Evolutionary conservation across 805 yeast genomes (phyloP), one percentile per base, ranked within the genome.

Genomic region (Candida adriatica): DNA sequence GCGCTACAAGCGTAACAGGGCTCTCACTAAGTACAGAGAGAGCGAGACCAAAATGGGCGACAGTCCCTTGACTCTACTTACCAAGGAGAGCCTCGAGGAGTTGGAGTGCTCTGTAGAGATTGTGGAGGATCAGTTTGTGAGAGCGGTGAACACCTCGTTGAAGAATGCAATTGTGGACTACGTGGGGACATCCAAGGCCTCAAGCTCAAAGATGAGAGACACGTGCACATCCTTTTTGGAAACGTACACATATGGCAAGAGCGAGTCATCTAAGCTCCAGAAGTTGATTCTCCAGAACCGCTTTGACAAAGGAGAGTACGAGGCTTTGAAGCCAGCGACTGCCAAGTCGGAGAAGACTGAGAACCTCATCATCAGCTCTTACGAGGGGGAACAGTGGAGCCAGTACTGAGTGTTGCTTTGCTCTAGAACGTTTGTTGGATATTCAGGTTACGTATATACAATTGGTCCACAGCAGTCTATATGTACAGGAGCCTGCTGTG

Each of bases 71-170:
- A 61, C 73, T 1, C 51, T 64, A 11, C 48, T 71, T 13, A 51
- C 68, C 2, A 59, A 58, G 35, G 83, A 75, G 43, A 59, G 62
- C 31, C 47, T 75, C 20, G 81, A 75, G 46, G 75, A 70, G 39
- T 53, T 66, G 34, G 61, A 62, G 26, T 62, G 66, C 38, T 64
- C 72, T 22, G 57, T 70, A n/a, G 71, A 64, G 33, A 68, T 74
- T 15, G 70, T 71, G 6, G 69, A 69, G 37, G 67, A 61, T 18
- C 81, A 75, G 45, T 59, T 65, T 29, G 55, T 60, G 7, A 59
- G 73, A 27, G 59, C 75, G 0, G 65, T 75, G 15, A 59, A 61
- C 26, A 59, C 51, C 17, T 62, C 64, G 9, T 56, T 75, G 39
- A 66, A 61, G 36, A 64, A 62, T 13, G 53, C 75, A 1, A 46